Conservation (phyloP, 352 stramenopile genomes). For the Phytophthora nicotianae region DNA sequence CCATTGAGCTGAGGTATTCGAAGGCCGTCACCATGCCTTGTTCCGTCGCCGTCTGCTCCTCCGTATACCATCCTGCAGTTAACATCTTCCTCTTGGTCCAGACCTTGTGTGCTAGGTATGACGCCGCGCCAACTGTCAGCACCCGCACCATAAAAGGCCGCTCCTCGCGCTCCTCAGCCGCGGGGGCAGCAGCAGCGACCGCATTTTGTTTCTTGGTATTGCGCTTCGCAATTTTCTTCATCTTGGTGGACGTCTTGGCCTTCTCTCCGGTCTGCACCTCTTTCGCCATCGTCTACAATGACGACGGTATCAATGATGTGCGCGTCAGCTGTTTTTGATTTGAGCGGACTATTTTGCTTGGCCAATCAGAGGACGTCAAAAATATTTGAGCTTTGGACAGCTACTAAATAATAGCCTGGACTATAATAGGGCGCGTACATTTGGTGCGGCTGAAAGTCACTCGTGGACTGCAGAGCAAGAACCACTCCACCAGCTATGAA, state of each 20-base stretch:
- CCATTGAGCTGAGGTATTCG: slow-evolving; percentile 83
- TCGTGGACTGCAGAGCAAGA: slow-evolving; percentile 25
- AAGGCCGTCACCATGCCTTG: slow-evolving; percentile 71
- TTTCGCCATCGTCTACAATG: slow-evolving; percentile 1
- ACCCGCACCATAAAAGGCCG: slow-evolving; percentile 60
- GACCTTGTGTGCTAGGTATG: slow-evolving; percentile 79
- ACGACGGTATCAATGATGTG: slow-evolving; percentile 14
- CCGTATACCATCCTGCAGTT: slow-evolving; percentile 67
- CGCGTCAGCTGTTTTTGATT: too few relatives aligned
- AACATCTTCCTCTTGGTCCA: slow-evolving; percentile 77
- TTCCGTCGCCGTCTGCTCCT: slow-evolving; percentile 60
- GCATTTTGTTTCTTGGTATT: slow-evolving; percentile 18
- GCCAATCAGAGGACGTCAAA: too few relatives aligned
- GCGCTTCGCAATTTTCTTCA: slow-evolving; percentile 22
- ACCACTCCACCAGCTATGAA: slow-evolving; percentile 72
- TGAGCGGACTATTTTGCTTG: too few relatives aligned
- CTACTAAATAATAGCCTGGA: too few relatives aligned
- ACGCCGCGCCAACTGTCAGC: slow-evolving; percentile 65
- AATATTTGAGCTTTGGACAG: too few relatives aligned
- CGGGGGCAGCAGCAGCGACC: not conserved
- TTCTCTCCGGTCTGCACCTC: not conserved
- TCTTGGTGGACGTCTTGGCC: slow-evolving; percentile 4
- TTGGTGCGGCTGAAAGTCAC: slow-evolving; percentile 21
- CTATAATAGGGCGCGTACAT: too few relatives aligned
- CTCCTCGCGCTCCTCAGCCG: slow-evolving; percentile 20